These are phyloP conservation scores for Fusarium verrucosum DNA, from an alignment of 2,329 filamentous ascomycete species.

Conservation along the genomic window DNA sequence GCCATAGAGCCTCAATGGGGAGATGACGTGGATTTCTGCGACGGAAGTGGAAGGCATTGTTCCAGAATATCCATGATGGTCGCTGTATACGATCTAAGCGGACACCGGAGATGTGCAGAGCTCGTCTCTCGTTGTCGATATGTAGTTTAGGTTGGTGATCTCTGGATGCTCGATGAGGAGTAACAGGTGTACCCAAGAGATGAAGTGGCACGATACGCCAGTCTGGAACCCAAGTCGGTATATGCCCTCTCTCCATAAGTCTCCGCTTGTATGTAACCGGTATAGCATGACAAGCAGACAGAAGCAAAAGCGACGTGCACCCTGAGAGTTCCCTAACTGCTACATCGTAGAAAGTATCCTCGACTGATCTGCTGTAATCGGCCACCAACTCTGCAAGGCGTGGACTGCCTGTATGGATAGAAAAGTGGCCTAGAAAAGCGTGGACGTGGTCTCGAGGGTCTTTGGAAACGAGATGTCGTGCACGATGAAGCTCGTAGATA, in stretches of 20 bases:
- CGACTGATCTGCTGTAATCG: slow-evolving; percentile 45
- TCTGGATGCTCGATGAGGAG: slow-evolving; percentile 46
- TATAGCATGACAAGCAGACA: slow-evolving; percentile 45
- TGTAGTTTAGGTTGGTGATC: slow-evolving; percentile 40
- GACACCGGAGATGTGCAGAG: slow-evolving; percentile 45
- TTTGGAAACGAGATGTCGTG: slow-evolving; percentile 46
- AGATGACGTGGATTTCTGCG: slow-evolving; percentile 11
- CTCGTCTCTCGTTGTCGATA: slow-evolving; percentile 38
- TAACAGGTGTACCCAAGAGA: slow-evolving; percentile 46
- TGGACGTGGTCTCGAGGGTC: slow-evolving; percentile 50
- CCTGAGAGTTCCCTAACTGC: slow-evolving; percentile 45
- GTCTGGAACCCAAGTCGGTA: slow-evolving; percentile 53
- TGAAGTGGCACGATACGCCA: slow-evolving; percentile 49
- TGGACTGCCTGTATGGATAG: slow-evolving; percentile 38
- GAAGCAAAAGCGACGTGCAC: slow-evolving; percentile 43
- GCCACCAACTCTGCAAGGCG: slow-evolving; percentile 39
- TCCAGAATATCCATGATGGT: slow-evolving; percentile 45
- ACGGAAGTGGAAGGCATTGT: slow-evolving; percentile 46
- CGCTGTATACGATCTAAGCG: slow-evolving; percentile 42
- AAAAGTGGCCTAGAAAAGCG: slow-evolving; percentile 51
- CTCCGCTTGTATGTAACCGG: slow-evolving; percentile 21
- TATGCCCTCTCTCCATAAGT: neutral
- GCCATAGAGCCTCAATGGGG: slow-evolving; percentile 48
- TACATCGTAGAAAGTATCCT: slow-evolving; percentile 49
- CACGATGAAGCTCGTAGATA: slow-evolving; percentile 50